Evolutionary conservation across 306 rosid species (phyloP).

Genomic region (Arachis hypogaea): DNA sequence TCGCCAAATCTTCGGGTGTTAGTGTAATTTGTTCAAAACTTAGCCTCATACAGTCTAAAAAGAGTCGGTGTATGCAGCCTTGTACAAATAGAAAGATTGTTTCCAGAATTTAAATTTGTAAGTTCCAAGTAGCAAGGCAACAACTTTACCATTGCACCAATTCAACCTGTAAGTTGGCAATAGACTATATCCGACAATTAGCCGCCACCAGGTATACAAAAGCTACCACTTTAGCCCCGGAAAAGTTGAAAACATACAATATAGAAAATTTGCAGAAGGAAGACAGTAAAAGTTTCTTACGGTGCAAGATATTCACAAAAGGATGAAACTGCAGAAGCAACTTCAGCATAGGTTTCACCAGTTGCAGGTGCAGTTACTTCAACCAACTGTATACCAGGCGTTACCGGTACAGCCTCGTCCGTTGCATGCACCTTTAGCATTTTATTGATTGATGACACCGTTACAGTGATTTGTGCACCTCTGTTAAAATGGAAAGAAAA

Average conservation of each 20-base stretch:
- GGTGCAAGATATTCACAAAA: conserved; percentile 99
- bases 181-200: background rate
- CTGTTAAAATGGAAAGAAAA: conserved; percentile 76
- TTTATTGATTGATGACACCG: conserved; percentile 82
- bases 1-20: too few species aligned
- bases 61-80: too few species aligned
- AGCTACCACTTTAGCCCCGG: background rate
- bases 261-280: conserved; percentile 4
- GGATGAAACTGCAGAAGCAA: conserved; percentile 72
- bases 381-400: conserved; percentile 93
- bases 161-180: background rate
- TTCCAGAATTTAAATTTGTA: too few species aligned
- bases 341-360: conserved; percentile 75
- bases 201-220: background rate
- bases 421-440: conserved; percentile 90
- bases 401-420: conserved; percentile 87
- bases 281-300: conserved; percentile 54
- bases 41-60: too few species aligned
- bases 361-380: conserved; percentile 95
- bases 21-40: too few species aligned
- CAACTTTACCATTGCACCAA: too few species aligned
- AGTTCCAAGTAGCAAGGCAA: too few species aligned
- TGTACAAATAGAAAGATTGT: too few species aligned
- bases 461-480: conserved; percentile 76
- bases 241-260: background rate